Base-by-base conservation (phyloP, 306 rosid genomes). In the Vigna trinervia region DNA sequence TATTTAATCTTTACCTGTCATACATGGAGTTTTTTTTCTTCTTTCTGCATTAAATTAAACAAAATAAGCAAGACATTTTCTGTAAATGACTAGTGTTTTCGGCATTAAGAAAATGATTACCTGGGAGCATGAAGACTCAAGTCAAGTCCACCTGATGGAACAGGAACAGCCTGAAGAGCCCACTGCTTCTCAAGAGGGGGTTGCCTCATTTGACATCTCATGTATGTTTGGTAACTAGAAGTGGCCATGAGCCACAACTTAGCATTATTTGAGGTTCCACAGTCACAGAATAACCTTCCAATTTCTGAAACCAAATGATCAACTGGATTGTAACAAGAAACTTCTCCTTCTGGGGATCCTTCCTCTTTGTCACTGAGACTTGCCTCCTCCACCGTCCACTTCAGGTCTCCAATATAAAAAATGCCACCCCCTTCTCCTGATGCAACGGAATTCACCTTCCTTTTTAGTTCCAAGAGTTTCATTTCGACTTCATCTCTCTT, bases 91-190 rank as follows among this genome's bases (percentile, higher is more conserved):
- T 36, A 36, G 1, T 62, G 19, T 58, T 63, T 61, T 38, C 1
- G 28, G 13, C 51, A 80, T 23, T 6, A 61, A 64, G 53, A 14
- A 61, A 60, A 61, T 30, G 41, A 75, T 76, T 79, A 88, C 96
- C 94, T 87, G 89, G 89, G 83, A 84, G 86, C 83, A 79, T 89
- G 93, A 56, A 93, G 93, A 79, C 87, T 89, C 82, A 93, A 85
- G 77, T 87, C 90, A 78, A 89, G 96, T 53, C 94, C 97, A 77
- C 89, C 86, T 12, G 96, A 89, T n/a, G 96, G 98, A 86, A 91
- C 89, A 67, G 91, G 84, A 85, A 93, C 90, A 71, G 95, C 88
- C 68, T 91, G 98, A 82, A 93, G 93, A 85, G 73, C 84, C 98
- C 96, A 93, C 67, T 86, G 95, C 57, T 60, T 68, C 78, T 93